Percentiles rank a stretch among this genome's conserved stretches.
Conservation (phyloP, 345 rosid genomes). For the Aegle marmelos region DNA sequence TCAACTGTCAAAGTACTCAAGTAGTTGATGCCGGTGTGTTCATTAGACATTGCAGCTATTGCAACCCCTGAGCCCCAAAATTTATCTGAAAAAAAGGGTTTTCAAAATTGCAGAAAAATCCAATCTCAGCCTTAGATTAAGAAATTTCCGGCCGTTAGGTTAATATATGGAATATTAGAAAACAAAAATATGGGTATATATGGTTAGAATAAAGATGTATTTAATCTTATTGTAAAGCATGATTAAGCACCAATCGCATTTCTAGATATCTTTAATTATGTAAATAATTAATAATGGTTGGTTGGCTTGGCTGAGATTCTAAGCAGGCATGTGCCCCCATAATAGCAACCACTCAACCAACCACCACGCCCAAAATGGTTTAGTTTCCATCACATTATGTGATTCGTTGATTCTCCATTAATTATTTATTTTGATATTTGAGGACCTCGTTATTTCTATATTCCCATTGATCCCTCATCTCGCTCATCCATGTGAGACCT, state of each 20-base stretch:
- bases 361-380: slow-evolving; percentile 17
- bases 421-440: neutral
- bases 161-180: neutral
- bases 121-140: neutral
- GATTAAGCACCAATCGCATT: neutral
- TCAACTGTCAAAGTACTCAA: neutral
- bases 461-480: neutral
- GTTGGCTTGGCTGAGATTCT: slow-evolving; percentile 8
- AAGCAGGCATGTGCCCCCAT: slow-evolving; percentile 34
- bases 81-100: neutral
- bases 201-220: neutral
- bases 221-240: slow-evolving; percentile 9
- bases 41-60: neutral
- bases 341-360: slow-evolving; percentile 38
- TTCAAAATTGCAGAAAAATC: neutral
- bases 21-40: neutral
- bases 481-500: slow-evolving; percentile 22
- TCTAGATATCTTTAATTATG: neutral
- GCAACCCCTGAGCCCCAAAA: neutral
- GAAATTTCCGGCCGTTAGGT: neutral
- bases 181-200: no score
- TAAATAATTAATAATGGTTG: neutral
- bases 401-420: neutral
- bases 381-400: slow-evolving; percentile 6
- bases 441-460: neutral